Percentiles rank a stretch among this genome's conserved stretches.
Evolutionary conservation across 768 basidiomycete genomes (phyloP).

Genomic region (Infundibulicybe gibba): DNA sequence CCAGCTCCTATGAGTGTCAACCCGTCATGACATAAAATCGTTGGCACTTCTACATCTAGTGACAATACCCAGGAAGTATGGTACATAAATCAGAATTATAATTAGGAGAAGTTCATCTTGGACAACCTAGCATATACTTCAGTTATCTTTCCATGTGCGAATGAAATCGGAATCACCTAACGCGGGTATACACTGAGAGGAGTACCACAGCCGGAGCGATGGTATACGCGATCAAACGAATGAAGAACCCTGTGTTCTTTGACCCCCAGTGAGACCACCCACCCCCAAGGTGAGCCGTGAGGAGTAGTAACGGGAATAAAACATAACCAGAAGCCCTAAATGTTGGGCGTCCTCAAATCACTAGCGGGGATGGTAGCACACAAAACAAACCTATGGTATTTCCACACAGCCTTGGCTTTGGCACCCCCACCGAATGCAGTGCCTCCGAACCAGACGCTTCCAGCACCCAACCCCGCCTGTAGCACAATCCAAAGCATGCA

Average conservation of each 20-base stretch:
- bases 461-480: slow-evolving; percentile 63
- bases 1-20: slow-evolving; percentile 11
- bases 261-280: slow-evolving; percentile 61
- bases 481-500: slow-evolving; percentile 56
- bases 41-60: neutral
- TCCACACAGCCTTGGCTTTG: slow-evolving; percentile 76
- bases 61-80: no score
- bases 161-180: slow-evolving; percentile 39
- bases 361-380: neutral
- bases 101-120: slow-evolving; percentile 60
- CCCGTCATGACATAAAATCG: slow-evolving; percentile 11
- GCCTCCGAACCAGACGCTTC: slow-evolving; percentile 77
- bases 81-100: slow-evolving; percentile 1
- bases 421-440: slow-evolving; percentile 65
- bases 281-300: slow-evolving; percentile 69
- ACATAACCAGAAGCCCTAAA: slow-evolving; percentile 70
- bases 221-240: slow-evolving; percentile 49
- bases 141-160: neutral
- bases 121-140: slow-evolving; percentile 36
- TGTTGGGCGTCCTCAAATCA: slow-evolving; percentile 3
- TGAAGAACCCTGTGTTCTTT: slow-evolving; percentile 26
- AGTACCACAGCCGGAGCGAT: slow-evolving; percentile 50
- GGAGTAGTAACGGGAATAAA: slow-evolving; percentile 55
- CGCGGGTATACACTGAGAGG: slow-evolving; percentile 39
- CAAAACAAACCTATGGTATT: slow-evolving; percentile 68